Base-by-base conservation (phyloP, 805 yeast genomes). In the Candida nemodendra region DNA sequence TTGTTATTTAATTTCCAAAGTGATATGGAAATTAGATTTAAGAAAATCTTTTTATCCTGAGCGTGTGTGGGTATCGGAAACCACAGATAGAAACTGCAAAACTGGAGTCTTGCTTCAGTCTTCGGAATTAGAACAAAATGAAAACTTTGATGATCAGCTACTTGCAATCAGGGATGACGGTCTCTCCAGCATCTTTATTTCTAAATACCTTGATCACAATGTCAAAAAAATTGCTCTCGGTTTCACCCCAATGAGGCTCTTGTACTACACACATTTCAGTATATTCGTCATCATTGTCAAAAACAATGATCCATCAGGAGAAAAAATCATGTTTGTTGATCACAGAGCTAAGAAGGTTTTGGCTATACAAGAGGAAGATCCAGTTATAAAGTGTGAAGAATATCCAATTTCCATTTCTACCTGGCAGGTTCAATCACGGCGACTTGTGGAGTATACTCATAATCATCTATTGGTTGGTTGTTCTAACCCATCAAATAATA, bases 381-480 rank as follows among this genome's bases (percentile, higher is more conserved):
- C 38, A 3, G 24, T 52, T 3, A 31, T 57, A n/a, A 36, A 30
- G 5, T 38, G 41, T 0, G 45, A 50, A 5, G 67, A 62, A 30
- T 51, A 35, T 4, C 65, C 68, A 1, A 26, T 55, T 7, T 48
- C 59, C 6, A 18, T 68, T 3, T 45, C 58, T n/a, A 60, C 58
- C 32, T 68, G 71, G 72, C 47, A 51, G 12, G 49, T 66, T 3
- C 45, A 36, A 11, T 50, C 51, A 11, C 44, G 41, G 41, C 38
- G 45, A 19, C 32, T 22, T 22, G 47, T 36, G 19, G 44, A 30
- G 6, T 47, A 46, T 23, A 39, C 39, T 6, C 59, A 52, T 30
- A 41, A 49, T 29, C 61, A 59, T 29, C 22, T 67, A 7, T 41
- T 67, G 8, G 38, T 68, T 16, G 71, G 72, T 1, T 66, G 69